Evolutionary conservation across 805 yeast genomes (phyloP), one percentile per base, ranked within the genome.

Genomic region (Starmerella bombicola): DNA sequence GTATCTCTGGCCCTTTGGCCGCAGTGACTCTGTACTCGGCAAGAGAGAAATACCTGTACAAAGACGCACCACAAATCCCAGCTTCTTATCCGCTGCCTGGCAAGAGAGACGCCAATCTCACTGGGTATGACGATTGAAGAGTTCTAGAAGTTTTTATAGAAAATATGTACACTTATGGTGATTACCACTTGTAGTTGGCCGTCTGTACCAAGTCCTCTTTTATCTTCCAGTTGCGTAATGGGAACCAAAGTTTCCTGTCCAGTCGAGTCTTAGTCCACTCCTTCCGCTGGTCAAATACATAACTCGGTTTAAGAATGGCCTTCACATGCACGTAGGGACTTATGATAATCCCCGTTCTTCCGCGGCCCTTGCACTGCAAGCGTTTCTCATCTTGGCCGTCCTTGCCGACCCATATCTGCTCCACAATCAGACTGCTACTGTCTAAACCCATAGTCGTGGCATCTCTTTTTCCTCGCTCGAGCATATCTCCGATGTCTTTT

Each of bases 321-420:
- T 79, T 75, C 24, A 86, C 74, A 60, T 88, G 94, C 38, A 84
- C 76, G 58, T 72, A 80, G 46, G 80, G 75, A 55, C 82, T 91
- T 24, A 68, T 70, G 37, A 80, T 70, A 42, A 81, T 62, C 57
- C 97, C 97, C 17, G 73, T 68, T 60, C 95, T 74, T 49, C 95
- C 95, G 65, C 97, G 76, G 49, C 91, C 95, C 65, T 84, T 85
- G 57, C 71, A 69, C 52, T 88, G 95, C 8, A 76, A 61, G 58
- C 91, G 71, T 59, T 74, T 78, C 22, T 57, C 54, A 77, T 80
- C 75, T 38, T 62, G 55, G 17, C 94, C 95, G 60, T 88, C 97
- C 42, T 85, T 76, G 31, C 95, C 96, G 21, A 76, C 76, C 96
- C 96, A 88, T 44, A 85, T 74, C 55, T 81, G 81, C 33, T 78